These are phyloP conservation scores for Sarocladiaceae sp. DNA, from an alignment of 2,329 filamentous ascomycete genomes.

Conservation along the genomic window DNA sequence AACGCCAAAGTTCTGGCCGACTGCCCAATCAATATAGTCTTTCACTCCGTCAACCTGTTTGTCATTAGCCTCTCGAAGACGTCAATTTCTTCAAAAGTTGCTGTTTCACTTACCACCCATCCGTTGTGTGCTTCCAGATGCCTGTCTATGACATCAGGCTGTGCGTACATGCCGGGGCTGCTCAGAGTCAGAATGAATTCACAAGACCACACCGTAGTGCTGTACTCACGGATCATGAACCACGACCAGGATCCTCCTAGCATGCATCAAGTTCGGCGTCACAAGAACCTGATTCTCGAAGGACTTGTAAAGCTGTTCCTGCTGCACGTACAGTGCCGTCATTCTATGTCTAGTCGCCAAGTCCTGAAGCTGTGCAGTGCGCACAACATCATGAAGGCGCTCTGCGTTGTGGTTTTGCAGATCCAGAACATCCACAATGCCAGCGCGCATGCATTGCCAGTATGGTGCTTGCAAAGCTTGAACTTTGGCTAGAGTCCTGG, in stretches of 20 bases:
- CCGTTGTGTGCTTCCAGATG: constrained; percentile 78
- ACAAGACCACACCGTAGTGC: not conserved
- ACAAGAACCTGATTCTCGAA: constrained; percentile 86
- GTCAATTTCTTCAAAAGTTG: not conserved
- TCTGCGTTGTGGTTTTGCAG: constrained; percentile 50
- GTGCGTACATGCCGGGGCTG: constrained; percentile 31
- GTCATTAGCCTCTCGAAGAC: constrained; percentile 13
- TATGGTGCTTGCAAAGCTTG: constrained; percentile 62
- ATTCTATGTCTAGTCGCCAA: constrained; percentile 72
- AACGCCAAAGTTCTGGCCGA: constrained; percentile 71
- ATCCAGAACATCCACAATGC: constrained; percentile 50
- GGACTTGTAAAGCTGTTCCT: constrained; percentile 65
- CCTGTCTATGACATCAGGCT: constrained; percentile 66
- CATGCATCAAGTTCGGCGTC: constrained; percentile 64
- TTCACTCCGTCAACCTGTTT: constrained; percentile 73
- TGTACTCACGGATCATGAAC: constrained; percentile 80
- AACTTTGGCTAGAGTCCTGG: constrained; percentile 52
- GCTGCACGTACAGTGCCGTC: constrained; percentile 74
- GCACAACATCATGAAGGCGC: constrained; percentile 75
- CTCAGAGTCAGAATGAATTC: not conserved
- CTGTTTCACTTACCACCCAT: constrained; percentile 68
- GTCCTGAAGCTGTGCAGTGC: constrained; percentile 68
- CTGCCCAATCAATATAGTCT: constrained; percentile 81
- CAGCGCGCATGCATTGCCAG: constrained; percentile 85
- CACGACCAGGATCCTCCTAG: constrained; percentile 71